Conservation (phyloP, 1,139 yeast species). For the Chernovozyma aurita region DNA sequence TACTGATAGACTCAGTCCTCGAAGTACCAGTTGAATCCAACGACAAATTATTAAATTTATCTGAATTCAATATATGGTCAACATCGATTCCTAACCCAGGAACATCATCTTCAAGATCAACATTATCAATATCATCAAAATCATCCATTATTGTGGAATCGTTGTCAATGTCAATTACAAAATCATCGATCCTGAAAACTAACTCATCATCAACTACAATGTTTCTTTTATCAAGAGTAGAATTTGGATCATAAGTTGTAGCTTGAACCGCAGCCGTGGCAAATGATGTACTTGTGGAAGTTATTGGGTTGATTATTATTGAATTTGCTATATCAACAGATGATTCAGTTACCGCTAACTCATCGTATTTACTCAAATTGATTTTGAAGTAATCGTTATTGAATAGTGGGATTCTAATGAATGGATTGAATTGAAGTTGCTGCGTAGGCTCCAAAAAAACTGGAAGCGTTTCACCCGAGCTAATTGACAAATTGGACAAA, state of each 20-base stretch:
- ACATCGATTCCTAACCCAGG: constrained; percentile 45
- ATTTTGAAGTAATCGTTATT: constrained; percentile 37
- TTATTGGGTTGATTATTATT: neutral
- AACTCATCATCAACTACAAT: constrained; percentile 31
- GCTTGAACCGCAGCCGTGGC: neutral
- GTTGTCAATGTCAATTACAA: constrained; percentile 27
- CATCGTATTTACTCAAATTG: constrained; percentile 35
- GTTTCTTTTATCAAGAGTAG: constrained; percentile 22
- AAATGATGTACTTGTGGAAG: neutral
- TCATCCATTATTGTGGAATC: constrained; percentile 5
- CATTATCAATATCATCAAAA: constrained; percentile 25
- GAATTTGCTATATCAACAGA: neutral
- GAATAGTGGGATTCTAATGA: constrained; percentile 30
- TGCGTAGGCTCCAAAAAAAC: neutral
- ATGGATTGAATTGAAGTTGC: constrained; percentile 10
- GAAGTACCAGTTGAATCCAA: constrained; percentile 9
- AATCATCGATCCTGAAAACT: constrained; percentile 38
- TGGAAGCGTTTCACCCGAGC: constrained; percentile 1
- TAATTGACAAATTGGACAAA: constrained; percentile 1
- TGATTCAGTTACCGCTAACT: constrained; percentile 14
- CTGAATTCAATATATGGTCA: constrained; percentile 41
- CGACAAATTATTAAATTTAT: constrained; percentile 34
- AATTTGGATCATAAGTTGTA: constrained; percentile 10
- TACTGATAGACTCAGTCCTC: neutral
- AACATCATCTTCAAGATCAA: constrained; percentile 34